phyloP scores from a whole-genome alignment of 1,284 basidiomycete genomes.

The Puccinia horiana region DNA sequence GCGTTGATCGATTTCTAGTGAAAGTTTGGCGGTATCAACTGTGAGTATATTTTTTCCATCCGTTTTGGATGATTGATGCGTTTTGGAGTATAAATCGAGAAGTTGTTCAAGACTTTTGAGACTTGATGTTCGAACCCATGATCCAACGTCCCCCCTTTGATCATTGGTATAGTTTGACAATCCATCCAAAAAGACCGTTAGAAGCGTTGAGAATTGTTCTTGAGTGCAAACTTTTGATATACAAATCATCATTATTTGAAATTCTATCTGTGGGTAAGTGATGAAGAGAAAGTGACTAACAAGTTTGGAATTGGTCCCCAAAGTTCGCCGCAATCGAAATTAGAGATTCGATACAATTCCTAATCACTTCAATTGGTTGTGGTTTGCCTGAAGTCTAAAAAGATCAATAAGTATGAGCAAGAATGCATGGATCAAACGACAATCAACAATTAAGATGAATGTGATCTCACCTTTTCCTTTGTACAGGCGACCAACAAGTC shows the following conservation, averaged over 20 bases:
- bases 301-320: neutral
- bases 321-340: conserved; percentile 44
- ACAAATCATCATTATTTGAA: neutral
- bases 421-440: conserved; percentile 41
- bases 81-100: conserved; percentile 7
- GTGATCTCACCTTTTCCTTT: conserved; percentile 7
- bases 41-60: neutral
- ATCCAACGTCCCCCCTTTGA: conserved; percentile 94
- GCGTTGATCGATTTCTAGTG: neutral
- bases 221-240: conserved; percentile 24
- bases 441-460: neutral
- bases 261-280: neutral
- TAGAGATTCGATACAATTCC: conserved; percentile 54
- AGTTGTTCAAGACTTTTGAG: conserved; percentile 64
- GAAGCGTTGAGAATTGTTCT: conserved; percentile 34
- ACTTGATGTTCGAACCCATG: conserved; percentile 84
- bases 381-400: conserved; percentile 49
- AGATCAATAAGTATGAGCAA: neutral
- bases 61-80: neutral
- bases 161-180: conserved; percentile 88
- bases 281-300: conserved; percentile 20
- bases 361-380: conserved; percentile 52
- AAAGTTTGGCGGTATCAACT: neutral
- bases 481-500: conserved; percentile 9
- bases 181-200: conserved; percentile 63